Conservation (phyloP, 495 filamentous ascomycete genomes). For the Pseudomonodictys pantanalensis region DNA sequence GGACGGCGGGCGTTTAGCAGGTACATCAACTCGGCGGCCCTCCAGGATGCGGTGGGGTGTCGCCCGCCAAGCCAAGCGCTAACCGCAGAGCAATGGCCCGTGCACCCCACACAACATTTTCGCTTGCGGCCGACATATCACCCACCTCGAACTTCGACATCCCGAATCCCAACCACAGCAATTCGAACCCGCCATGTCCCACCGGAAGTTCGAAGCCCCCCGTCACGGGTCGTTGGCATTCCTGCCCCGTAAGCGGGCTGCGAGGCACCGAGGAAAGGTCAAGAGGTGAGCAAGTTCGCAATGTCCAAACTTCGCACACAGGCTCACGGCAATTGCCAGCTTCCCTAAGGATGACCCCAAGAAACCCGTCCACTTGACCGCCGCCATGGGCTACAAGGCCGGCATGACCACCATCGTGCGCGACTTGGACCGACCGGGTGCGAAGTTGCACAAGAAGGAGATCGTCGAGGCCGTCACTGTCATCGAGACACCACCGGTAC, state of each 20-base stretch:
- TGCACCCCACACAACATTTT: conserved; percentile 2
- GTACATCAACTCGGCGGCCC: background rate
- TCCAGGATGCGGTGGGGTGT: no score
- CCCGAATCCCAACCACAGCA: conserved; percentile 19
- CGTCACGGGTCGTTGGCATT: conserved; percentile 98
- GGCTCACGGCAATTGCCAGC: conserved; percentile 47
- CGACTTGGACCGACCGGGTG: conserved; percentile 98
- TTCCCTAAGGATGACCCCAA: conserved; percentile 99
- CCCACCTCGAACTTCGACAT: conserved; percentile 4
- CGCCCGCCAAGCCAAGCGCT: no score
- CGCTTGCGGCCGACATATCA: conserved; percentile 5
- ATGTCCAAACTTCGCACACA: conserved; percentile 5
- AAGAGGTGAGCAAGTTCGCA: conserved; percentile 72
- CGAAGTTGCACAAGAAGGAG: conserved; percentile 99
- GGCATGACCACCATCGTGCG: conserved; percentile 99
- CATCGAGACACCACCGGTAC: conserved; percentile 99
- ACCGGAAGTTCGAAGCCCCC: conserved; percentile 66
- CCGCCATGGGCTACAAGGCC: conserved; percentile 99
- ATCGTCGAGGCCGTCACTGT: conserved; percentile 98
- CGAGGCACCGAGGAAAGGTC: conserved; percentile 95
- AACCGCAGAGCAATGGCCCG: no score
- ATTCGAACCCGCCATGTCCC: conserved; percentile 34
- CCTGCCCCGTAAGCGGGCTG: conserved; percentile 94
- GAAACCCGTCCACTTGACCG: conserved; percentile 98
- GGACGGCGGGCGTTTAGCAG: background rate